Base-by-base conservation (phyloP, 108 stramenopile genomes). In the Bacterosira constricta region DNA sequence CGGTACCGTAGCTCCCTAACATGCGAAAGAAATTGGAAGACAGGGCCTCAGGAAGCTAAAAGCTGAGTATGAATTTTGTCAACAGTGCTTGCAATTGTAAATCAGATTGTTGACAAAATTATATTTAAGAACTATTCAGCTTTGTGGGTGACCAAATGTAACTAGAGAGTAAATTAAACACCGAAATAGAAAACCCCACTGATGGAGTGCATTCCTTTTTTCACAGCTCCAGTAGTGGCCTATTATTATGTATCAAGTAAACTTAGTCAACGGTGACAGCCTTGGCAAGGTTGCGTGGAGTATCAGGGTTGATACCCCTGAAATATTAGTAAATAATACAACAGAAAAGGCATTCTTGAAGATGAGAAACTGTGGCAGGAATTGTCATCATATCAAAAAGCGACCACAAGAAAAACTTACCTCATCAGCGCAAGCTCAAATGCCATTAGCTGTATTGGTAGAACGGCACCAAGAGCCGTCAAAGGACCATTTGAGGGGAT, bases 231-330 rank as follows among this genome's bases (percentile, higher is more conserved):
- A 32, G 21, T 34, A 32, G 5, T 36, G 35, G 7, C 11, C 11
- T 34, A 15, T 7, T 12, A 59, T 15, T 0, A 6, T 13, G 3
- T 6, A 0, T 2, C 15, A 6, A 36, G 21, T 12, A 46, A 10
- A 4, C 17, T 81, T 83, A 99, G 71, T 99, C 99, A 6, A 97
- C 97, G 15, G 99, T 99, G 11, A 99, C 99, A 25, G 96, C 95
- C 85, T 99, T 99, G 34, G 99, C 99, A 44, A 99, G 86, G 80
- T 99, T 99, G 27, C 99, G 87, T 15, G 99, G 99, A 42, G 92
- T 94, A 74, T 99, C 99, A 26, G 98, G 97, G 61, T 98, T 96
- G 84, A 98, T 96, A 18, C 96, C 95, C 51, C 93, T 85, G 56
- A 36, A n/a, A n/a, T 18, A 54, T 54, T 15, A 30, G 3, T 8